Conservation (phyloP, 2,329 filamentous ascomycete genomes). For the Pseudogymnoascus sp. region DNA sequence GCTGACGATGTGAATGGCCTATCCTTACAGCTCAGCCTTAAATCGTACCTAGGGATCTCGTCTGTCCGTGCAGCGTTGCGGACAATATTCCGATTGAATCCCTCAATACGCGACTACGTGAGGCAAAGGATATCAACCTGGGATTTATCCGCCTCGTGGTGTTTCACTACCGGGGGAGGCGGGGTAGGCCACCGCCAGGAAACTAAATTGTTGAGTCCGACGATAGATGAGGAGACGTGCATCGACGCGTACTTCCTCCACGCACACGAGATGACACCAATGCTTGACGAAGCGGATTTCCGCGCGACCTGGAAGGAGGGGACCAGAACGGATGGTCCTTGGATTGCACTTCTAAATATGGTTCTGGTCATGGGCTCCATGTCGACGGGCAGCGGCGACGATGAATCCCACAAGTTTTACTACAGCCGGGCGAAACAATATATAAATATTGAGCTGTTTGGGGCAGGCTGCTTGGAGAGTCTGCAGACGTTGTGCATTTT, state of each 20-base stretch:
- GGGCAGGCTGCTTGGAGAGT: constrained; percentile 15
- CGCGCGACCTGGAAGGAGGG: constrained; percentile 1
- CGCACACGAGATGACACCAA: constrained; percentile 10
- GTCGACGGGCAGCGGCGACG: constrained; percentile 12
- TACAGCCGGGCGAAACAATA: neutral
- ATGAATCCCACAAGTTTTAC: constrained; percentile 2
- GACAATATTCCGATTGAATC: neutral
- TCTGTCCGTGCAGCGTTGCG: constrained; percentile 1
- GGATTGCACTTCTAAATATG: constrained; percentile 14
- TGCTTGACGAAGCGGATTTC: constrained; percentile 11
- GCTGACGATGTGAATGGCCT: neutral
- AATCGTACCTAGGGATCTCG: constrained; percentile 1
- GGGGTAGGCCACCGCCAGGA: neutral
- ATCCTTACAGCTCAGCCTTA: neutral
- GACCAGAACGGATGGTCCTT: constrained; percentile 6
- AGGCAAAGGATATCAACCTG: neutral
- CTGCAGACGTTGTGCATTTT: constrained; percentile 19
- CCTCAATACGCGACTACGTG: neutral
- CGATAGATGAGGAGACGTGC: neutral
- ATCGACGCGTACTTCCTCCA: constrained; percentile 12
- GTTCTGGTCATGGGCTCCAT: constrained; percentile 11
- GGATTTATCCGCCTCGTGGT: neutral
- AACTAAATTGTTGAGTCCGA: neutral
- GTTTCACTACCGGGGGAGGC: neutral
- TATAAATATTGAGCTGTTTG: constrained; percentile 7